Percentiles rank a stretch among this genome's conserved stretches.
phyloP scores from a whole-genome alignment of 345 rosid species.

The Odontarrhena argentea region DNA sequence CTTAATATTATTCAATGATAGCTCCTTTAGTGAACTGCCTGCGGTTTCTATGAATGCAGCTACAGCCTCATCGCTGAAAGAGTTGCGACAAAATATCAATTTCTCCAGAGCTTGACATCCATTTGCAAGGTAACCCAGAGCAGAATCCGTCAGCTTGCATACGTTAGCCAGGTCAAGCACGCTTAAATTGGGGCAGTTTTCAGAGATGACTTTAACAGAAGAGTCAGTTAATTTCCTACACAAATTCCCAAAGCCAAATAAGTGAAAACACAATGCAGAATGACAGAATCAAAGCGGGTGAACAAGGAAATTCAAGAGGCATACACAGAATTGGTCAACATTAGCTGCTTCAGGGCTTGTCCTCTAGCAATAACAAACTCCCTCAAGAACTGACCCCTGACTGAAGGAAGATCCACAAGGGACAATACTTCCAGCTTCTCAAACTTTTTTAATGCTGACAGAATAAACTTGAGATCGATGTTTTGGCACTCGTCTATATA shows the following conservation, averaged over 20 bases:
- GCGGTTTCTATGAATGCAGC: slow-evolving; percentile 88
- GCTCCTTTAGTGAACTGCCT: slow-evolving; percentile 64
- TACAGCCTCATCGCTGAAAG: slow-evolving; percentile 90
- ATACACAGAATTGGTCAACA: slow-evolving; percentile 68
- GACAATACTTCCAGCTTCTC: slow-evolving; percentile 73
- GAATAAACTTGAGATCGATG: slow-evolving; percentile 58
- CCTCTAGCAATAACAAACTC: slow-evolving; percentile 53
- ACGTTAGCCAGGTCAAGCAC: slow-evolving; percentile 69
- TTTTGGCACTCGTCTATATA: slow-evolving; percentile 79
- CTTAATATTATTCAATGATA: slow-evolving; percentile 69
- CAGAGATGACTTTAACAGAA: slow-evolving; percentile 70
- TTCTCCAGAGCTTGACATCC: slow-evolving; percentile 61
- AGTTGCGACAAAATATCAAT: slow-evolving; percentile 66
- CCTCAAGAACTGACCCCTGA: slow-evolving; percentile 59
- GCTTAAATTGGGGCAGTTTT: slow-evolving; percentile 57
- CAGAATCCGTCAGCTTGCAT: slow-evolving; percentile 71
- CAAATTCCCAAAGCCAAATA: slow-evolving; percentile 18
- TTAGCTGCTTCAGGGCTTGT: slow-evolving; percentile 65
- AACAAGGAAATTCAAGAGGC: slow-evolving; percentile 40
- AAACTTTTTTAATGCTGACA: slow-evolving; percentile 65
- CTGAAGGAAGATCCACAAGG: slow-evolving; percentile 60
- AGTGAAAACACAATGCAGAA: slow-evolving; percentile 15
- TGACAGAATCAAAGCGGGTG: slow-evolving; percentile 12
- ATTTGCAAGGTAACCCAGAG: slow-evolving; percentile 81
- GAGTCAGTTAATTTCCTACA: slow-evolving; percentile 83